Base-by-base conservation (phyloP, 2,329 filamentous ascomycete species). In the Aspergillus pseudoviridinutans region DNA sequence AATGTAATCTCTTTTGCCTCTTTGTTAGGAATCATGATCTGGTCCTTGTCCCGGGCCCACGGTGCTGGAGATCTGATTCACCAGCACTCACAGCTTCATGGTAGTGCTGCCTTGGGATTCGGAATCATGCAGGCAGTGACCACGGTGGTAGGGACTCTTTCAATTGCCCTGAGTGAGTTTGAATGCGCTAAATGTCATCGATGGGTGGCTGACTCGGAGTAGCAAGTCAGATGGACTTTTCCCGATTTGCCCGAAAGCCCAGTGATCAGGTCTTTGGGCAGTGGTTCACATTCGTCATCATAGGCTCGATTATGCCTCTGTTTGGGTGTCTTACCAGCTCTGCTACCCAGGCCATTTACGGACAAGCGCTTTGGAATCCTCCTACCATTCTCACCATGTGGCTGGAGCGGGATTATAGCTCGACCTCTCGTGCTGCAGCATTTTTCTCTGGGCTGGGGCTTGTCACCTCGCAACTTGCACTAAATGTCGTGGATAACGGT, bases 401-500 rank as follows among this genome's bases (percentile, higher is more conserved):
- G 66, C 67, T 75, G 17, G 65, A 74, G 64, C 60, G 58, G 55
- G 66, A 69, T 55, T 38, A 38, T 38, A 3, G 32, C 32, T 38
- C 32, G 32, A 38, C 32, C 32, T 38, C 32, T 38, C 32, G 32
- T 38, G 32, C 32, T 38, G 32, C 32, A 38, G 32, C 32, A 38
- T 38, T 38, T 38, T 38, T 38, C 32, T 38, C 32, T 38, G 32
- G 32, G 2, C 61, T 77, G 7, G 79, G 76, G 0, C 68, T 82
- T 1, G 72, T 80, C 12, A 56, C 78, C 1, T 77, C 73, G 10
- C 78, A 80, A 60, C 68, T 82, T 24, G 78, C 75, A 4, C 76
- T 80, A 61, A 76, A 78, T 59, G 72, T 74, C 9, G 73, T 80
- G 41, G 74, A 79, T 55, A 84, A 84, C 61, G 75, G 76, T 38